Base-by-base conservation (phyloP, 2,329 filamentous ascomycete genomes). In the Arthrinium phaeospermum region DNA sequence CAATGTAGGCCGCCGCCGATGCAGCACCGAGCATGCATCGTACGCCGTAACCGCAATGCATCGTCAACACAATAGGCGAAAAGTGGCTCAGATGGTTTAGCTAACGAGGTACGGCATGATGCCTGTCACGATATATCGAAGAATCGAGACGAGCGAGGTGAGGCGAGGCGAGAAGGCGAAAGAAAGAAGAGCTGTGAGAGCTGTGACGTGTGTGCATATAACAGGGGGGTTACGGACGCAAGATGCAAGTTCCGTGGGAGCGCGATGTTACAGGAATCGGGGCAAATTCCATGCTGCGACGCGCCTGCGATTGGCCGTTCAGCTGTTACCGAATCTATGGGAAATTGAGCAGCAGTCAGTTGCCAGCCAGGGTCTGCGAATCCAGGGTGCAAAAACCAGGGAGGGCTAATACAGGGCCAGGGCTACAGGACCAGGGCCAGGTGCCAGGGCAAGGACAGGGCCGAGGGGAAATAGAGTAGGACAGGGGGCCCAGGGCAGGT, bases 1-100 rank as follows among this genome's bases (percentile, higher is more conserved):
- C 22, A 37, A 64, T 64, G 57, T 64, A 41, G 57, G 57, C 34
- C 57, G 57, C 57, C 57, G 57, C 57, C 57, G 34, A 64, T 41
- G 57, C 57, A 41, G 57, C 57, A 64, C 30, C 57, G 22, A 30
- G 19, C 57, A 41, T 64, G 57, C 34, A 64, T 41, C 19, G 2
- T 30, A n/a, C 19, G 57, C 41, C 34, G 57, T 41, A 64, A 41
- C 41, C 34, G 57, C 10, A 64, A 41, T 64, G 57, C n/a, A 41
- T 34, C 34, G 19, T 19, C 57, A 64, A 22, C 34, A 61, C 37
- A 47, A 57, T 64, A 64, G 34, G 57, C 57, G 57, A 64, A 64
- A 57, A 37, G 53, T 64, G 57, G 57, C 57, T 64, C 57, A 64
- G 57, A 64, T 41, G 22, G 37, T 41, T 41, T 64, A 12, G 57